Percentiles rank a stretch among this genome's conserved stretches.
These are phyloP conservation scores for Proliferodiscus dingleyae DNA, from an alignment of 2,329 filamentous ascomycete species.

Conservation along the genomic window DNA sequence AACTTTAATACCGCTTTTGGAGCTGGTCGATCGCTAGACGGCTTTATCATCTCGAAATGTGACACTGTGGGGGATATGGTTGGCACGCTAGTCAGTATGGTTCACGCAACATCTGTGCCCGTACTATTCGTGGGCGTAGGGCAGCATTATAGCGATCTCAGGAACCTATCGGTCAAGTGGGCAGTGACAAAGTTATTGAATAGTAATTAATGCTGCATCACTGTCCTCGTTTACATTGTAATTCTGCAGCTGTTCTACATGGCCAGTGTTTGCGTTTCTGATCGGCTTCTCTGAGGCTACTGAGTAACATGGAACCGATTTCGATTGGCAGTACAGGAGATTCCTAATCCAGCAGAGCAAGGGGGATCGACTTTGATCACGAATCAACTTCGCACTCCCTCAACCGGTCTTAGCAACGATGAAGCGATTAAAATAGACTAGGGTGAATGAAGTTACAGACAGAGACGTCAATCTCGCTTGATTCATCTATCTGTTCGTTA, in stretches of 20 bases:
- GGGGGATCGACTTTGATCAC: too few relatives aligned
- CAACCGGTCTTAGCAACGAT: too few relatives aligned
- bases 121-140: constrained; percentile 84
- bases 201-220: constrained; percentile 25
- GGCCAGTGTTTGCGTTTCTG: too few relatives aligned
- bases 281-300: too few relatives aligned
- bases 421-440: too few relatives aligned
- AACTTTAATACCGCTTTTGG: constrained; percentile 97
- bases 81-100: constrained; percentile 86
- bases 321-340: too few relatives aligned
- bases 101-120: constrained; percentile 94
- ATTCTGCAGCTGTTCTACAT: too few relatives aligned
- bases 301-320: too few relatives aligned
- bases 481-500: constrained; percentile 35
- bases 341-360: too few relatives aligned
- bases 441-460: too few relatives aligned
- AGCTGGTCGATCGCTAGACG: constrained; percentile 72
- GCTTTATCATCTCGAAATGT: constrained; percentile 97
- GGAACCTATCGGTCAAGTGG: constrained; percentile 66
- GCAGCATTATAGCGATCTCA: constrained; percentile 64
- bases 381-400: too few relatives aligned
- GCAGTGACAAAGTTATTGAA: constrained; percentile 60
- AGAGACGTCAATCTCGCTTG: constrained; percentile 19
- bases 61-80: constrained; percentile 98
- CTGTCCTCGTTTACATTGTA: too few relatives aligned